Evolutionary conservation across 148 eudicot species (phyloP).

Genomic region (Silene uniflora): DNA sequence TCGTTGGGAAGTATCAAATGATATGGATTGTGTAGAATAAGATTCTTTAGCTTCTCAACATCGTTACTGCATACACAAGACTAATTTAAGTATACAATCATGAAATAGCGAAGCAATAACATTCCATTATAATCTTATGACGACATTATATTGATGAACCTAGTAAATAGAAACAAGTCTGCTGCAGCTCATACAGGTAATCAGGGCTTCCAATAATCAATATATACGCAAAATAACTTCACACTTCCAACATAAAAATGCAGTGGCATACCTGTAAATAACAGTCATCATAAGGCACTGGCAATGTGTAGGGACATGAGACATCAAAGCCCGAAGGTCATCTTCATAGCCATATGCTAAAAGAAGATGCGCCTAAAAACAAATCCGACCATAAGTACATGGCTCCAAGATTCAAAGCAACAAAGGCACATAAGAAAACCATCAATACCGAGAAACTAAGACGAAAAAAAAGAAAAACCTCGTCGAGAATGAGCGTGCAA

Average conservation of each 20-base stretch:
- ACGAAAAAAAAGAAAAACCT: conserved; percentile 41
- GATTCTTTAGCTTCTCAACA: conserved; percentile 84
- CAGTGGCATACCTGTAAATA: conserved; percentile 61
- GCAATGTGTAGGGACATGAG: conserved; percentile 73
- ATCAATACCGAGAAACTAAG: background rate
- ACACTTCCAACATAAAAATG: background rate
- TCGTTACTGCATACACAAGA: conserved; percentile 53
- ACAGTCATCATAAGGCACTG: conserved; percentile 98
- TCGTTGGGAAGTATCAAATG: conserved; percentile 74
- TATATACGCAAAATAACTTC: background rate
- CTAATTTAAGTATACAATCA: conserved; percentile 16
- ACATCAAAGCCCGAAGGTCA: conserved; percentile 65
- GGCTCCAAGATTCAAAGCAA: background rate
- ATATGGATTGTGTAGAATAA: conserved; percentile 78
- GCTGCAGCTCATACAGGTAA: background rate
- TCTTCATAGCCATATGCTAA: conserved; percentile 86
- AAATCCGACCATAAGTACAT: background rate
- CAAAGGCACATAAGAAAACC: background rate
- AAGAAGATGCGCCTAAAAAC: conserved; percentile 88
- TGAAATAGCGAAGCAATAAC: background rate
- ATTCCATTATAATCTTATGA: background rate
- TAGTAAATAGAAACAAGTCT: background rate
- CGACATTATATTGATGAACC: background rate
- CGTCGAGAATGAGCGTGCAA: conserved; percentile 79
- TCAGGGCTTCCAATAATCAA: background rate